These are phyloP conservation scores for Amaranthus cruentus DNA, from an alignment of 148 eudicot genomes.

Conservation along the genomic window DNA sequence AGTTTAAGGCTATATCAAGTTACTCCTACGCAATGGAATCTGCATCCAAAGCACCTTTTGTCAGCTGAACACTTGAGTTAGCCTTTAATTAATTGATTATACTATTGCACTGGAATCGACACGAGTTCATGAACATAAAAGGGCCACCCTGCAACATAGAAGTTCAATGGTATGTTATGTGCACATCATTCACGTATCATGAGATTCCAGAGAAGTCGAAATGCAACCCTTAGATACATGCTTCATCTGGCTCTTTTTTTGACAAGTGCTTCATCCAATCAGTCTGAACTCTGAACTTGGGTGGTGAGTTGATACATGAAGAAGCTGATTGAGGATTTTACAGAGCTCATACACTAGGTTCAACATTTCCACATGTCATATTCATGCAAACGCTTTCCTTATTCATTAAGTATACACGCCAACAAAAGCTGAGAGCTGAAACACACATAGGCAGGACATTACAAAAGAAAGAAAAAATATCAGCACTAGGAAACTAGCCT, in stretches of 20 bases:
- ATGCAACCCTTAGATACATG: not conserved
- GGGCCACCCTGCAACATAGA: not conserved
- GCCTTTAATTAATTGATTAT: not conserved
- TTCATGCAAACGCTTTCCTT: not conserved
- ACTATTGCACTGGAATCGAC: not conserved
- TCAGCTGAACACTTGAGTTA: not conserved
- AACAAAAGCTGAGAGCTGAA: not conserved
- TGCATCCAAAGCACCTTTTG: not conserved
- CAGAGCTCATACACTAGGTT: not conserved
- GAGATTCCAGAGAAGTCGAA: not conserved
- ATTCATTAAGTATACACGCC: not conserved
- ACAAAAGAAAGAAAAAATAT: not conserved
- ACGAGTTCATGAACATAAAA: not conserved
- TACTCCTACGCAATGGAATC: not conserved
- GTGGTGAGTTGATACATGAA: not conserved
- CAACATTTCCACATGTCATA: not conserved
- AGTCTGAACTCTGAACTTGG: not conserved
- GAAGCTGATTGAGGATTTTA: not conserved
- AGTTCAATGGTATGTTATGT: not conserved
- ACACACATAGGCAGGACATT: not conserved
- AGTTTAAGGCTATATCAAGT: not conserved
- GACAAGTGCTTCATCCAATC: slow-evolving; percentile 1
- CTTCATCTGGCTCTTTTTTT: not conserved
- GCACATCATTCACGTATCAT: not conserved
- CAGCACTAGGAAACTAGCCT: not conserved